A percentile compares a stretch with the other conserved stretches of the same genome.
Conservation (phyloP, 2,329 filamentous ascomycete genomes). For the Thielaviopsis euricoi region DNA sequence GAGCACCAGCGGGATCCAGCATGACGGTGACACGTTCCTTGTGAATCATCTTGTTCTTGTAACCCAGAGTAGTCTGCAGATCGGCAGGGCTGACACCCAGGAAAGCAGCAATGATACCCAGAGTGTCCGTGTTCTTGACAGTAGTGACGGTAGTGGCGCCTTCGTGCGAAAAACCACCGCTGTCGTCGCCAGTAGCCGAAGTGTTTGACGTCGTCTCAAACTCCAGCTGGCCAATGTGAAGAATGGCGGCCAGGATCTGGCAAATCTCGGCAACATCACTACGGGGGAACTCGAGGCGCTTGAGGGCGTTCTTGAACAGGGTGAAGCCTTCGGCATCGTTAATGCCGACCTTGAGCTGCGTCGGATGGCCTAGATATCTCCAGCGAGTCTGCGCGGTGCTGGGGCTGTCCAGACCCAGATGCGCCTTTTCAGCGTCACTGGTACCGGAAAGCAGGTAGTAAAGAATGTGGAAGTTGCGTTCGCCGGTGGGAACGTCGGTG, state of each 20-base stretch:
- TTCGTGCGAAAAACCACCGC: slow-evolving; percentile 90
- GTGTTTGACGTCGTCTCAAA: slow-evolving; percentile 74
- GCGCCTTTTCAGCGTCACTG: slow-evolving; percentile 73
- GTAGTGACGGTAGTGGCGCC: slow-evolving; percentile 71
- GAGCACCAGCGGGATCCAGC: slow-evolving; percentile 81
- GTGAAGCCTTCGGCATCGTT: slow-evolving; percentile 93
- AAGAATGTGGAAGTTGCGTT: slow-evolving; percentile 88
- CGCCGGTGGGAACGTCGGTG: slow-evolving; percentile 80
- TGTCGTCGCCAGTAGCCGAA: slow-evolving; percentile 67
- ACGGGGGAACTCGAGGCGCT: slow-evolving; percentile 85
- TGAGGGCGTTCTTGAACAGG: slow-evolving; percentile 88
- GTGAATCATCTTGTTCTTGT: slow-evolving; percentile 93
- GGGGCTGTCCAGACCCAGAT: slow-evolving; percentile 48
- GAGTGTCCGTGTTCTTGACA: slow-evolving; percentile 84
- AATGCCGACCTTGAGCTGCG: slow-evolving; percentile 90
- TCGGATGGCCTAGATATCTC: slow-evolving; percentile 92
- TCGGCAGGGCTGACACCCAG: slow-evolving; percentile 68
- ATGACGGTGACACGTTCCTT: slow-evolving; percentile 97
- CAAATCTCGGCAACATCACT: slow-evolving; percentile 94
- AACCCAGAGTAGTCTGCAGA: slow-evolving; percentile 75
- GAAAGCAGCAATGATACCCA: slow-evolving; percentile 83
- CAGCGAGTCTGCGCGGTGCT: slow-evolving; percentile 56
- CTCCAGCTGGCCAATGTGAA: slow-evolving; percentile 96
- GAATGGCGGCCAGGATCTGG: slow-evolving; percentile 78
- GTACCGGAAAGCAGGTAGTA: slow-evolving; percentile 94